phyloP scores from a whole-genome alignment of 2,329 filamentous ascomycete species.

The Aspergillus uvarum region DNA sequence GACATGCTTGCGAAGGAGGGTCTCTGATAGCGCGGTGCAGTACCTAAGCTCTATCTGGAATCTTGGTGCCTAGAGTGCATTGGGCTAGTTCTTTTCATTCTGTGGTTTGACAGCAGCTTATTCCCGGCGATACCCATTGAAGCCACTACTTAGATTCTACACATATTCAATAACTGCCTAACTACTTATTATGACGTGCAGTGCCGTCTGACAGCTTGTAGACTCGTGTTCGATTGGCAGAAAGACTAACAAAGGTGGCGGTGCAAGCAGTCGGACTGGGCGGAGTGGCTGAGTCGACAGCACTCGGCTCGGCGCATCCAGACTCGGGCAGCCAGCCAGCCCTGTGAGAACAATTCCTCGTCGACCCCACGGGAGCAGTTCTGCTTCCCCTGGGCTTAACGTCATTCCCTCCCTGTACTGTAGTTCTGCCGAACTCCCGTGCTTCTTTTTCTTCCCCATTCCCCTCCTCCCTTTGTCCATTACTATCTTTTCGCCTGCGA shows the following conservation, averaged over 20 bases:
- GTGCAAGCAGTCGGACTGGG: not conserved
- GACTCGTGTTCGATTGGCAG: not conserved
- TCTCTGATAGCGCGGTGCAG: conserved; percentile 28
- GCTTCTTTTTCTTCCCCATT: not conserved
- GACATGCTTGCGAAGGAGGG: conserved; percentile 72
- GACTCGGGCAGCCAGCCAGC: conserved; percentile 1
- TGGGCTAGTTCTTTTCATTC: not conserved
- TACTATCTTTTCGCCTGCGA: not conserved
- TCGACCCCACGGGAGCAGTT: conserved; percentile 1
- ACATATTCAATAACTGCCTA: no score
- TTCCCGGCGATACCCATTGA: conserved; percentile 10
- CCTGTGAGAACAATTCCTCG: not conserved
- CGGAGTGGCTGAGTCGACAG: conserved; percentile 2
- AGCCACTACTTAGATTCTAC: not conserved
- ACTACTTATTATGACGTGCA: no score
- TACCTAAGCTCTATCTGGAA: conserved; percentile 8
- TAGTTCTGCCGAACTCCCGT: conserved; percentile 1
- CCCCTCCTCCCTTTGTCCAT: not conserved
- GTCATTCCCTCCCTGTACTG: not conserved
- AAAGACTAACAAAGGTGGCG: conserved; percentile 1
- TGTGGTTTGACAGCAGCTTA: conserved; percentile 5
- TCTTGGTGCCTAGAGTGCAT: conserved; percentile 19
- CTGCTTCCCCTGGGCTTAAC: conserved; percentile 4
- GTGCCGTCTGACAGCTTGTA: not conserved
- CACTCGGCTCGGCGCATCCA: not conserved